A percentile compares a stretch with the other conserved stretches of the same genome.
Evolutionary conservation across 805 yeast species (phyloP).

Genomic region (Pachysolen tannophilus): DNA sequence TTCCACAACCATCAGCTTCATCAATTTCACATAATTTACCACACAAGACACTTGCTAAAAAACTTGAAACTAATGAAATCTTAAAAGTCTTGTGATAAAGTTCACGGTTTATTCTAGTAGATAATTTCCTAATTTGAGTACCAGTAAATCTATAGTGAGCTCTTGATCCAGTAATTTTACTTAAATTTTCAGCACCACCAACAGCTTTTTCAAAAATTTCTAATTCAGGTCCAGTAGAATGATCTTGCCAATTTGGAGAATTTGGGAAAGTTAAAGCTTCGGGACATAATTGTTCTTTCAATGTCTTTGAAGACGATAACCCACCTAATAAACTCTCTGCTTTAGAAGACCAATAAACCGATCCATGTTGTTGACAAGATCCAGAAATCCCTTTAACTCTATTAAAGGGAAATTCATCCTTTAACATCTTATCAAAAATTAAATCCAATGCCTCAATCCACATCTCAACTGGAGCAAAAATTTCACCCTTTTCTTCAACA

Average conservation of each 20-base stretch:
- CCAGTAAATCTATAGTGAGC: slow-evolving; percentile 92
- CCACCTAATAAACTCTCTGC: slow-evolving; percentile 33
- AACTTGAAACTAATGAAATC: slow-evolving; percentile 72
- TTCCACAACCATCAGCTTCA: slow-evolving; percentile 87
- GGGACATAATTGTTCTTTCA: slow-evolving; percentile 40
- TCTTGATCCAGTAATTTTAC: slow-evolving; percentile 70
- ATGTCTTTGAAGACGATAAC: slow-evolving; percentile 24
- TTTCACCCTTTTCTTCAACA: slow-evolving; percentile 45
- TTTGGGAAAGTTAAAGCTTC: slow-evolving; percentile 51
- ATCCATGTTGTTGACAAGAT: slow-evolving; percentile 90
- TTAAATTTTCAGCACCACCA: slow-evolving; percentile 55
- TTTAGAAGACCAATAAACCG: slow-evolving; percentile 64
- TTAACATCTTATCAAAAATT: slow-evolving; percentile 43
- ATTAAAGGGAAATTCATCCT: slow-evolving; percentile 46
- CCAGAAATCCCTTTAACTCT: slow-evolving; percentile 67
- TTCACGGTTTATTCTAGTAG: slow-evolving; percentile 41
- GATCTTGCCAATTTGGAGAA: slow-evolving; percentile 95
- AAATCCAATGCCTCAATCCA: slow-evolving; percentile 81
- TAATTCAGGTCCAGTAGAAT: slow-evolving; percentile 70
- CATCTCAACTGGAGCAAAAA: slow-evolving; percentile 78
- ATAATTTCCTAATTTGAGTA: slow-evolving; percentile 76
- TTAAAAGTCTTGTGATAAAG: slow-evolving; percentile 48
- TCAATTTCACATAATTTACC: slow-evolving; percentile 63
- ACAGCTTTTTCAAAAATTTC: slow-evolving; percentile 47
- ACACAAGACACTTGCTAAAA: slow-evolving; percentile 61